Evolutionary conservation across 768 basidiomycete genomes (phyloP), one percentile per base, ranked within the genome.

Genomic region (Psilocybe subaeruginosa): DNA sequence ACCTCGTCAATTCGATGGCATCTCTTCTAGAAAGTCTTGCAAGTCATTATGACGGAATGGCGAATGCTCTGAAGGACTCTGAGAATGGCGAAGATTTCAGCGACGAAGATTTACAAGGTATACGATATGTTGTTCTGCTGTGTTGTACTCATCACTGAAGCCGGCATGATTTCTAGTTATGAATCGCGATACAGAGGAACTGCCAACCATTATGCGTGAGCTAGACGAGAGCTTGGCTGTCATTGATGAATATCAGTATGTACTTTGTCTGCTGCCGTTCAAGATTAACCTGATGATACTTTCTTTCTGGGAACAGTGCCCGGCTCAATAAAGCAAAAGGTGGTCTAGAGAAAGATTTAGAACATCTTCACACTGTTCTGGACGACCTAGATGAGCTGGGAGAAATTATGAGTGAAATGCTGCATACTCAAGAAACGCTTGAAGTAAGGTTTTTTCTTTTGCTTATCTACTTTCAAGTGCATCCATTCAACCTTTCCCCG

Each of bases 41-140:
- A 1, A 80, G 80, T 1, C 92, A 95, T 70, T 94, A 89, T 64
- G 88, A 88, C 23, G 85, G 91, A 63, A 93, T 95, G 89, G 84
- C 82, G 1, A 74, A 76, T 59, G 89, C 90, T 0, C 69, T 91
- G 61, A 82, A 82, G 52, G 88, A 90, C 23, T 84, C 79, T 48
- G 91, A 93, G 62, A 80, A 80, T n/a, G 90, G 90, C 2, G 87
- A 87, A 69, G 77, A 69, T 4, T 87, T 91, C 59, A 77, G 75
- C 8, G 88, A 90, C 59, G 89, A 87, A 29, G 92, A 93, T 66
- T 73, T 92, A 58, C 81, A 85, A 76, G 84, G 91, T 88, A 65
- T 31, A 74, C 23, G 23, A 23, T 63, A 27, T 29, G 53, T 41
- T 8, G 30, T 12, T n/a, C 35, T n/a, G 4, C 31, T 3, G 6